phyloP scores from a whole-genome alignment of 805 yeast species.

The Yarrowia keelungensis region DNA sequence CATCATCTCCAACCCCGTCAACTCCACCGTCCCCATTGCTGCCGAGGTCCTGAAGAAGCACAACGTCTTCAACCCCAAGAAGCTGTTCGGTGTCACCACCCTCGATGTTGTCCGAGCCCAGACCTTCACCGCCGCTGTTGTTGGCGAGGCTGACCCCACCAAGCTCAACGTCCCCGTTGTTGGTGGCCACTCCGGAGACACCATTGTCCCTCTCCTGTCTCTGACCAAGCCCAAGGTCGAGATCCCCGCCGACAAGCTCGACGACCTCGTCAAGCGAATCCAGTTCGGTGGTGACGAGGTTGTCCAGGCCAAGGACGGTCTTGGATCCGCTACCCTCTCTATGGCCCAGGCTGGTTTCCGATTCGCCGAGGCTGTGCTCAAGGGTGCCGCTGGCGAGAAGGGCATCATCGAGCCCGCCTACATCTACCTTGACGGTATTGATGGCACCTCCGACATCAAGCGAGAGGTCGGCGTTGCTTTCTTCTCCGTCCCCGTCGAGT shows the following conservation, averaged over 20 bases:
- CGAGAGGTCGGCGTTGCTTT: conserved; percentile 75
- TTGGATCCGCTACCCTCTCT: conserved; percentile 91
- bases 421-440: conserved; percentile 51
- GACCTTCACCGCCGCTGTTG: conserved; percentile 77
- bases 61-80: conserved; percentile 90
- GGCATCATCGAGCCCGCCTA: conserved; percentile 63
- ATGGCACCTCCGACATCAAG: conserved; percentile 67
- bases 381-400: conserved; percentile 54
- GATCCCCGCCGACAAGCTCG: conserved; percentile 70
- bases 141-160: conserved; percentile 73
- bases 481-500: conserved; percentile 76
- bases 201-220: conserved; percentile 91
- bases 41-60: conserved; percentile 86
- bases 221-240: conserved; percentile 68
- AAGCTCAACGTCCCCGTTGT: conserved; percentile 83
- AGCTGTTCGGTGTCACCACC: conserved; percentile 95
- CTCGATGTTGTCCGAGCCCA: conserved; percentile 90
- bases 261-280: conserved; percentile 78
- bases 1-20: conserved; percentile 93
- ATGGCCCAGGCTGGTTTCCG: conserved; percentile 93
- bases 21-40: conserved; percentile 96
- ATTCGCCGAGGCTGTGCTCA: conserved; percentile 64
- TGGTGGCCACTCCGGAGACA: conserved; percentile 97
- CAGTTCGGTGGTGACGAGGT: conserved; percentile 98
- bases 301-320: conserved; percentile 91